Evolutionary conservation across 2,329 filamentous ascomycete species (phyloP).

Genomic region (Fusarium pseudonygamai): DNA sequence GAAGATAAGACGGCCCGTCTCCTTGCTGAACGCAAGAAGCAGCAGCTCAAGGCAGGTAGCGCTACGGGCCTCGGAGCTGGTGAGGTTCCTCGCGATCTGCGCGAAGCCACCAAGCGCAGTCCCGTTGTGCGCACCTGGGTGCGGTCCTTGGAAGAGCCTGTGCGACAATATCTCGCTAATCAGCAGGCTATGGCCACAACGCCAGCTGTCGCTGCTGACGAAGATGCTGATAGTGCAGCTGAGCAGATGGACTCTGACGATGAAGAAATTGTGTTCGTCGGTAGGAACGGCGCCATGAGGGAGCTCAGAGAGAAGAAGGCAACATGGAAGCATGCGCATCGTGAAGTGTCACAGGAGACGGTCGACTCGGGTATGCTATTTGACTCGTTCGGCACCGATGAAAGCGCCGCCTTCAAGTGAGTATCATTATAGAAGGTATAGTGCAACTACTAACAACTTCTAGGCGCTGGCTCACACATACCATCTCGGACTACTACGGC

Average conservation of each 20-base stretch:
- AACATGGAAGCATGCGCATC: conserved; percentile 59
- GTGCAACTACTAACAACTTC: conserved; percentile 6
- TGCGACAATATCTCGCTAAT: conserved; percentile 77
- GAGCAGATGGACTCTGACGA: conserved; percentile 65
- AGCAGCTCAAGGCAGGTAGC: conserved; percentile 54
- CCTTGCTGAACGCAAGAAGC: conserved; percentile 57
- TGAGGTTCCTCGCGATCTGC: conserved; percentile 80
- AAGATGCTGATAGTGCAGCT: conserved; percentile 44
- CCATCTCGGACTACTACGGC: conserved; percentile 92
- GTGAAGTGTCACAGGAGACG: conserved; percentile 67
- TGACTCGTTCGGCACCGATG: conserved; percentile 79
- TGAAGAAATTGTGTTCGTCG: conserved; percentile 93
- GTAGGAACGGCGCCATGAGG: conserved; percentile 69
- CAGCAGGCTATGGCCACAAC: conserved; percentile 36
- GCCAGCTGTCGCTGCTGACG: conserved; percentile 23
- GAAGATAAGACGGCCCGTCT: conserved; percentile 56
- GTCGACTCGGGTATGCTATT: conserved; percentile 76
- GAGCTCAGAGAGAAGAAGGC: conserved; percentile 48
- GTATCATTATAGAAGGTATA: conserved; percentile 45
- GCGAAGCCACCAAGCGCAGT: conserved; percentile 80
- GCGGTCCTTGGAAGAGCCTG: conserved; percentile 84
- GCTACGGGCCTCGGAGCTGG: conserved; percentile 58
- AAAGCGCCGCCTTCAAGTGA: conserved; percentile 83
- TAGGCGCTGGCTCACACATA: conserved; percentile 92
- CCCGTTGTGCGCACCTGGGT: conserved; percentile 83